Base-by-base conservation (phyloP, 2,329 filamentous ascomycete genomes). In the Nemania diffusa region DNA sequence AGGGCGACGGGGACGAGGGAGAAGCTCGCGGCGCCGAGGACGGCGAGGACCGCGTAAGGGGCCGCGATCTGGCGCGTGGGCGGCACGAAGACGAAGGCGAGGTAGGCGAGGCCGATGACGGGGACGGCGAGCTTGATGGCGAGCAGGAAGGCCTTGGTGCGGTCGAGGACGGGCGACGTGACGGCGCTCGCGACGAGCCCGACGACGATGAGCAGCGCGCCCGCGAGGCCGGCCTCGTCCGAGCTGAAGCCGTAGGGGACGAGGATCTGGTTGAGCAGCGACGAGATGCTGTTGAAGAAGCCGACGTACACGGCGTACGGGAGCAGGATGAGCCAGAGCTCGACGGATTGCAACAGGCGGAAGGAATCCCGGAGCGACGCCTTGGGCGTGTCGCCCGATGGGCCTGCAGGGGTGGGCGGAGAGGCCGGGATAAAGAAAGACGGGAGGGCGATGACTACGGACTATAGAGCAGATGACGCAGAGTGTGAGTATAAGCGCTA, bases 231-330 rank as follows among this genome's bases (percentile, higher is more conserved):
- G 24, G 95, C 92, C 63, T 97, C 86, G 71, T 91, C 91, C 78
- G 97, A 91, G 66, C 83, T 87, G 85, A 93, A 97, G 74, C 89
- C 92, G 81, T 97, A 95, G 0, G 96, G 96, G 44, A 88, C 83
- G 70, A 98, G 87, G 77, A 98, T 92, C 77, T 97, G 95, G 82
- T 95, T 97, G 9, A 98, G 85, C 1, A 98, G 87, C 1, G 92
- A 92, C 57, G 94, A 97, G 72, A 94, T 84, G 72, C 91, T 91
- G 84, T 98, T 98, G 89, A 99, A 99, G 82, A 96, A 91, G 74
- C 92, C 94, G 68, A 97, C 92, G 79, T 94, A 97, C 74, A 94
- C 80, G 71, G 87, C 82, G 81, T 95, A 98, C n/a, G 94, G 91
- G 67, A 94, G 74, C 68, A 94, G 83, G 71, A 97, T 81, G 69